Base-by-base conservation (phyloP, 352 stramenopile genomes). In the Globisporangium camurandrum region DNA sequence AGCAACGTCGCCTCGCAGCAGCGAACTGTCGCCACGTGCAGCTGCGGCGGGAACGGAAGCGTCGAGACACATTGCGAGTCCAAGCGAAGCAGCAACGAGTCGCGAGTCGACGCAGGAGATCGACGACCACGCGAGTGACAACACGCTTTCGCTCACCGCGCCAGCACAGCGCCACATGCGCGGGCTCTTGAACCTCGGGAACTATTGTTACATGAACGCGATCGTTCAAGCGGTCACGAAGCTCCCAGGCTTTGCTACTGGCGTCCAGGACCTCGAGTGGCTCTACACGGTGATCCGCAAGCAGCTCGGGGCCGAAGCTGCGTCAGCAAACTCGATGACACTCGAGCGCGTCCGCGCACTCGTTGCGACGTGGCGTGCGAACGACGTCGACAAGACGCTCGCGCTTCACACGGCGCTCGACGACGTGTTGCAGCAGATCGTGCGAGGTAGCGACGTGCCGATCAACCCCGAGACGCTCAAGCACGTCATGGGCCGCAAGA, bases 141-240 rank as follows among this genome's bases (percentile, higher is more conserved):
- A 7, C 9, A 14, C 41, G 22, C 16, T 24, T 4, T 22, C 30
- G 7, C 9, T 41, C n/a, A 17, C 23, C 1, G 10, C 49, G 38
- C 53, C 46, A 26, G 26, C 44, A 20, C 54, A 36, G 5, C 45
- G 34, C 16, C 46, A 46, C 20, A 65, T 60, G n/a, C 83, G 91
- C 33, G 95, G 95, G n/a, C 67, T 98, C 19, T 56, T 96, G 19
- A 98, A 98, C 60, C 63, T 98, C 16, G 95, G 95, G 48, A 92
- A 95, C 54, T 92, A 86, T 51, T 95, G 84, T 63, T 95, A 95
- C 58, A 93, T 98, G 74, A 98, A 98, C 62, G 84, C 86, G 12
- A 97, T 98, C 22, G 54, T 98, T 10, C 84, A 95, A 46, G 72
- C 84, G 2, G 54, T 95, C 14, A 68, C 81, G 14, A 66, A 68